Percentiles rank a stretch among this genome's conserved stretches.
Evolutionary conservation across 371 early-diverging fungal species (phyloP).

Genomic region (Mucor lusitanicus): DNA sequence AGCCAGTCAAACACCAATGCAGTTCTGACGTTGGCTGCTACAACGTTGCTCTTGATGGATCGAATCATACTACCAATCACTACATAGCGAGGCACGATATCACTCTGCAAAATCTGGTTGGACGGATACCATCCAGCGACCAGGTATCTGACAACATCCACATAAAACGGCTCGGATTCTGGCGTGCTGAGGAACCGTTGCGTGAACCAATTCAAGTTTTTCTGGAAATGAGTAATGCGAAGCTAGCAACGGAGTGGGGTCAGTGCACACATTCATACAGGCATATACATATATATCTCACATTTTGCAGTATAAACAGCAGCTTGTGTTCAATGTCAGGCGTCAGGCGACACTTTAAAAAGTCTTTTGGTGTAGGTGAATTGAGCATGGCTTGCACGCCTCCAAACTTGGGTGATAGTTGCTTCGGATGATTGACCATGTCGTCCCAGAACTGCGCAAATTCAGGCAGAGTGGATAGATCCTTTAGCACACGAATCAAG

Average conservation of each 20-base stretch:
- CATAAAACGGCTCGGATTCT: constrained; percentile 63
- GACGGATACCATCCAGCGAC: constrained; percentile 78
- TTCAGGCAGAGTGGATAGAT: constrained; percentile 58
- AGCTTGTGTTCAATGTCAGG: constrained; percentile 76
- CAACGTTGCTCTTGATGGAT: constrained; percentile 57
- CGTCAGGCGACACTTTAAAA: constrained; percentile 64
- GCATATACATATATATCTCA: constrained; percentile 19
- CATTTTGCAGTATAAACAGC: constrained; percentile 68
- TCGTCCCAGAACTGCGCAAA: constrained; percentile 67
- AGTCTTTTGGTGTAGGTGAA: constrained; percentile 66
- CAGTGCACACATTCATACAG: too few species aligned
- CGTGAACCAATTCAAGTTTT: constrained; percentile 71
- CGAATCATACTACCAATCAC: constrained; percentile 68
- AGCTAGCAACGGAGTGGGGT: too few species aligned
- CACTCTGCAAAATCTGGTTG: constrained; percentile 74
- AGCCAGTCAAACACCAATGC: constrained; percentile 82
- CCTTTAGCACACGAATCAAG: constrained; percentile 69
- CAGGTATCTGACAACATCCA: constrained; percentile 78
- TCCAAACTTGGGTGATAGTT: constrained; percentile 55
- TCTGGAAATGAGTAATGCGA: constrained; percentile 47
- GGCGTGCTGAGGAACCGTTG: constrained; percentile 62
- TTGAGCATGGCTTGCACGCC: constrained; percentile 52
- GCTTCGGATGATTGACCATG: constrained; percentile 57
- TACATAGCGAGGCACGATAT: constrained; percentile 77
- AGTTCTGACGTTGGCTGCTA: constrained; percentile 68